These are phyloP conservation scores for Bryopsis sp. DNA, from an alignment of 139 green algal species.

Conservation along the genomic window DNA sequence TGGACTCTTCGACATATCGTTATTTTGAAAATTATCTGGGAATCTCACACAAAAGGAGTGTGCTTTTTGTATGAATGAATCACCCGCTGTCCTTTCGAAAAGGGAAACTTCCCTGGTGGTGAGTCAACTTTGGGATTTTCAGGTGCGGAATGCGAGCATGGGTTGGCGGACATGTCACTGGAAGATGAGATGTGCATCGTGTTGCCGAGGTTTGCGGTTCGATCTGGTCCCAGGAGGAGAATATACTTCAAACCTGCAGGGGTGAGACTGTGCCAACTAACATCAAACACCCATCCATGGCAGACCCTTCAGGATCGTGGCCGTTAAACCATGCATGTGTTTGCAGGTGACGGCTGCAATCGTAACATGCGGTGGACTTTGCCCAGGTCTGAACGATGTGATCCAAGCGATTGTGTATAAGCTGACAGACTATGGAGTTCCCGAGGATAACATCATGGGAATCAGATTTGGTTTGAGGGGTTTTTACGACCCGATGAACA, in stretches of 20 bases:
- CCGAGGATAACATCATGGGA: constrained; percentile 75
- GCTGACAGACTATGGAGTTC: constrained; percentile 68
- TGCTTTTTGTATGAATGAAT: background rate
- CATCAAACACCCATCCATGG: background rate
- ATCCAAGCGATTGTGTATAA: constrained; percentile 81
- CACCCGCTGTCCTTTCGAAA: background rate
- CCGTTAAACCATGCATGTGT: background rate
- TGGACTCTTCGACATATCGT: background rate
- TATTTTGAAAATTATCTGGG: background rate
- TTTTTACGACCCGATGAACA: constrained; percentile 77
- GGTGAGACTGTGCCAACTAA: constrained; percentile 27
- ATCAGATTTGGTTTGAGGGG: constrained; percentile 73
- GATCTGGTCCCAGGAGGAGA: constrained; percentile 60
- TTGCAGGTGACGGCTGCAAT: constrained; percentile 77
- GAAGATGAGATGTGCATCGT: constrained; percentile 53
- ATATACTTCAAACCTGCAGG: constrained; percentile 75
- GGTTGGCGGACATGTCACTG: constrained; percentile 25
- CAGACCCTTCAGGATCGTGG: background rate
- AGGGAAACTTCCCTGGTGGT: background rate
- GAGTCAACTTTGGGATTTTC: background rate
- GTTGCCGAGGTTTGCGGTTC: constrained; percentile 63
- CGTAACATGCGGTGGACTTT: constrained; percentile 91
- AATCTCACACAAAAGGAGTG: background rate
- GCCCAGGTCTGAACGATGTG: constrained; percentile 92
- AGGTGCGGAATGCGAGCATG: constrained; percentile 39